These are phyloP conservation scores for Diplodia intermedia DNA, from an alignment of 2,329 filamentous ascomycete species.

Conservation along the genomic window DNA sequence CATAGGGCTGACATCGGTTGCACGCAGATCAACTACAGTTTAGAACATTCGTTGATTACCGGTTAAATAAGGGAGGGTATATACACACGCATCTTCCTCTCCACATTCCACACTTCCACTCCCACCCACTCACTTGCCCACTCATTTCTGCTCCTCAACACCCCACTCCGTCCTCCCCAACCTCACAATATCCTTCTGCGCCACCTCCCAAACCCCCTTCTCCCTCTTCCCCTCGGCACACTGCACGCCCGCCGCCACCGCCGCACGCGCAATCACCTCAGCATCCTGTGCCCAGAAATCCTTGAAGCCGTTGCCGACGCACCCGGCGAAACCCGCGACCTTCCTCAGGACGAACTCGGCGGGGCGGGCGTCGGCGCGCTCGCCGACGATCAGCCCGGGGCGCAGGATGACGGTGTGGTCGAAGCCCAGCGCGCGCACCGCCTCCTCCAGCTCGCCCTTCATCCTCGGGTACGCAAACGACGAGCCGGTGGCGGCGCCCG, in stretches of 20 bases:
- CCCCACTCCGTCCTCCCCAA: slow-evolving; percentile 65
- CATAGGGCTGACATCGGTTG: neutral
- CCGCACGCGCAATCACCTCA: slow-evolving; percentile 72
- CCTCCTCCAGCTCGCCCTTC: slow-evolving; percentile 88
- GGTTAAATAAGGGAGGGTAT: slow-evolving; percentile 1
- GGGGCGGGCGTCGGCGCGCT: slow-evolving; percentile 66
- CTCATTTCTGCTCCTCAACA: slow-evolving; percentile 27
- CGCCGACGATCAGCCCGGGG: slow-evolving; percentile 78
- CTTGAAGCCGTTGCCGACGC: slow-evolving; percentile 54
- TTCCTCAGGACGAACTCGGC: slow-evolving; percentile 64
- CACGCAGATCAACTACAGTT: neutral
- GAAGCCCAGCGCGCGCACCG: slow-evolving; percentile 74
- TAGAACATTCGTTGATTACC: neutral
- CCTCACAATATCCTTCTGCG: slow-evolving; percentile 67
- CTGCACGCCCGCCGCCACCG: slow-evolving; percentile 64
- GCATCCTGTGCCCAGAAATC: slow-evolving; percentile 77
- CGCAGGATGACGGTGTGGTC: slow-evolving; percentile 76
- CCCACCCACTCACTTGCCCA: no score
- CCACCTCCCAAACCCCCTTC: slow-evolving; percentile 68
- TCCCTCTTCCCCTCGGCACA: slow-evolving; percentile 61
- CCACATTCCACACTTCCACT: neutral
- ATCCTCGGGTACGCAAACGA: slow-evolving; percentile 68
- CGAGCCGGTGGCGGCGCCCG: slow-evolving; percentile 59
- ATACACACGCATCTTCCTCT: neutral
- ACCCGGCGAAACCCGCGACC: slow-evolving; percentile 63